Conservation (phyloP, 2,329 filamentous ascomycete species). For the Trichophyton schoenleinii region DNA sequence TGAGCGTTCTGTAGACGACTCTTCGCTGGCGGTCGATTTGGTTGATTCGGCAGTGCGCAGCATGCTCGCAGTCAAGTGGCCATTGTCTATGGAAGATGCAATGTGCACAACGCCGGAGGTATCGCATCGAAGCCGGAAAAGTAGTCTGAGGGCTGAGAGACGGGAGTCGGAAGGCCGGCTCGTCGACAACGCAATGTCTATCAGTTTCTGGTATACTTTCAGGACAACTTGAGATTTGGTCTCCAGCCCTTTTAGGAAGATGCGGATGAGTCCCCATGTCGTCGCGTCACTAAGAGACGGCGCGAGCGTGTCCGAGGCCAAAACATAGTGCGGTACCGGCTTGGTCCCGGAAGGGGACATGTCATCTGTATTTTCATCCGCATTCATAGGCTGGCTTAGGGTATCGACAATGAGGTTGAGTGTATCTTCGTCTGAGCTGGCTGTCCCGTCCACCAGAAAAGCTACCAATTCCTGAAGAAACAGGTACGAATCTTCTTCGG, state of each 20-base stretch:
- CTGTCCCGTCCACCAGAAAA: conserved; percentile 26
- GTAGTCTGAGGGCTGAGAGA: conserved; percentile 59
- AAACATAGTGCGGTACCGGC: conserved; percentile 21
- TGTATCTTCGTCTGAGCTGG: conserved; percentile 19
- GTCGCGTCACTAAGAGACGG: conserved; percentile 48
- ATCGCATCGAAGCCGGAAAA: conserved; percentile 75
- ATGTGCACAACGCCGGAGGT: conserved; percentile 66
- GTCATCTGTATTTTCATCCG: conserved; percentile 23
- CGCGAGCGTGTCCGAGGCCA: conserved; percentile 21
- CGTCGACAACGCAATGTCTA: conserved; percentile 50
- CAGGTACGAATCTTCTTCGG: conserved; percentile 26
- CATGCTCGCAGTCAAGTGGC: conserved; percentile 58
- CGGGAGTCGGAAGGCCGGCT: conserved; percentile 56
- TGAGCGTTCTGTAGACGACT: conserved; percentile 25
- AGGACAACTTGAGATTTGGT: conserved; percentile 52
- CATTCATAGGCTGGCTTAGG: conserved; percentile 25
- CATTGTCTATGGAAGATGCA: conserved; percentile 56
- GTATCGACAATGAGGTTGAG: conserved; percentile 25
- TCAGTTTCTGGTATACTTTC: conserved; percentile 49
- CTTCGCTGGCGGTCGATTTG: conserved; percentile 33
- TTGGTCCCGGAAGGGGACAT: conserved; percentile 31
- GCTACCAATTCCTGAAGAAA: conserved; percentile 30
- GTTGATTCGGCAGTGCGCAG: conserved; percentile 49
- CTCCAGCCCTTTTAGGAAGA: conserved; percentile 65
- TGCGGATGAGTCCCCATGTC: conserved; percentile 55